A percentile compares a stretch with the other conserved stretches of the same genome.
Conservation (phyloP, 345 rosid genomes). For the Syzygium aromaticum region DNA sequence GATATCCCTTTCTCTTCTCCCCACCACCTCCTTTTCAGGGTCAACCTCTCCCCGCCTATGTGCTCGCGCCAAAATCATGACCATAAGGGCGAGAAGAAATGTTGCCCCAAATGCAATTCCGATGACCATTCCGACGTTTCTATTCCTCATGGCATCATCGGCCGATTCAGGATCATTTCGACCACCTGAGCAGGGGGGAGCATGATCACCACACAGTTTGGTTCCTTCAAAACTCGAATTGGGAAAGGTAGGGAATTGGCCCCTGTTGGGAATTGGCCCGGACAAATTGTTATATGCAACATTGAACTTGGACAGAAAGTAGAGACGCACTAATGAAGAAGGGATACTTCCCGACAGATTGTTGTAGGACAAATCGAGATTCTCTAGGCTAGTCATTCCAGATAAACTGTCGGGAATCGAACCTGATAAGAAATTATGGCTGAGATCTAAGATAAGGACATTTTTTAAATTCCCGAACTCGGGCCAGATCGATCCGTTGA, state of each 20-base stretch:
- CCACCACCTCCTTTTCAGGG: constrained; percentile 48
- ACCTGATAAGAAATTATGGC: background rate
- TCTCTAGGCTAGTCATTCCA: constrained; percentile 2
- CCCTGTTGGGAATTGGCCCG: constrained; percentile 16
- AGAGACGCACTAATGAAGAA: background rate
- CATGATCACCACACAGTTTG: constrained; percentile 65
- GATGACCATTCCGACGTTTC: constrained; percentile 43
- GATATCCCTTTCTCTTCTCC: constrained; percentile 24
- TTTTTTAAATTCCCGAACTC: constrained; percentile 1
- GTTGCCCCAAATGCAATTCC: constrained; percentile 50
- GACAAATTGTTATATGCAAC: background rate
- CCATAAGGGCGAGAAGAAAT: constrained; percentile 37
- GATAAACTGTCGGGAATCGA: background rate
- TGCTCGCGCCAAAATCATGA: constrained; percentile 38
- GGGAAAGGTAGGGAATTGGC: constrained; percentile 71
- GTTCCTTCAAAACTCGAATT: constrained; percentile 79
- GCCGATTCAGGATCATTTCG: background rate
- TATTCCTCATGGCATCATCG: constrained; percentile 19
- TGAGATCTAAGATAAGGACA: constrained; percentile 1
- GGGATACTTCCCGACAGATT: constrained; percentile 1
- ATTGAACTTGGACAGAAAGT: background rate
- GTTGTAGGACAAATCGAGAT: background rate
- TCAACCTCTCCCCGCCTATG: constrained; percentile 58
- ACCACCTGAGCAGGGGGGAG: constrained; percentile 21
- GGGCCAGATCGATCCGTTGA: background rate